Evolutionary conservation across 768 basidiomycete species (phyloP).

Genomic region (Leccinum disarticulatum): DNA sequence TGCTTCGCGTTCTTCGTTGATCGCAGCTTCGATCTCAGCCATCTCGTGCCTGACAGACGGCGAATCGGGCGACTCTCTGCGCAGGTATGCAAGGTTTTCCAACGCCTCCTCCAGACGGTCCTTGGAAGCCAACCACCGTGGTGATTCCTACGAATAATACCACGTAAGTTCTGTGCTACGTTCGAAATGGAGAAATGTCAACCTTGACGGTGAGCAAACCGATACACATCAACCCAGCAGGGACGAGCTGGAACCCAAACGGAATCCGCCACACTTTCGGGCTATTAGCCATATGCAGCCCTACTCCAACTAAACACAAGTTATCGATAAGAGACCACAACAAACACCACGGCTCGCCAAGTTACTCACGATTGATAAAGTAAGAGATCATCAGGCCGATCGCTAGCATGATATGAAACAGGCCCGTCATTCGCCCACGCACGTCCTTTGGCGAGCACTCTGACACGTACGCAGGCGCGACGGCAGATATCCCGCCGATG

Average conservation of each 20-base stretch:
- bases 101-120: constrained; percentile 55
- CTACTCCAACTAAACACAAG: constrained; percentile 51
- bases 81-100: constrained; percentile 62
- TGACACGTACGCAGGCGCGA: constrained; percentile 82
- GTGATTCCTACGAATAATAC: constrained; percentile 55
- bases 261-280: constrained; percentile 66
- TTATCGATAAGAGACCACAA: constrained; percentile 6
- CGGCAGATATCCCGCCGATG: constrained; percentile 80
- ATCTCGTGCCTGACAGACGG: constrained; percentile 56
- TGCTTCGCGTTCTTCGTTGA: constrained; percentile 68
- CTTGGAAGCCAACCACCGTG: constrained; percentile 71
- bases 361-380: constrained; percentile 68
- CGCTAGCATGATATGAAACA: constrained; percentile 86
- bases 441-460: constrained; percentile 88
- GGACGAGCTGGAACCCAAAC: constrained; percentile 74
- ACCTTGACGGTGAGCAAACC: constrained; percentile 69
- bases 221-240: constrained; percentile 66
- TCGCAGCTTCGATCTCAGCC: constrained; percentile 80
- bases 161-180: constrained; percentile 14
- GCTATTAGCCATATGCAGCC: constrained; percentile 48
- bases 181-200: background rate
- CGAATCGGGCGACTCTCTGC: constrained; percentile 43
- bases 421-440: constrained; percentile 79
- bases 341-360: background rate
- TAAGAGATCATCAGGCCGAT: constrained; percentile 84